Percentiles rank a stretch among this genome's conserved stretches.
phyloP scores from a whole-genome alignment of 257 asterid genomes.

The Plantago ovata region DNA sequence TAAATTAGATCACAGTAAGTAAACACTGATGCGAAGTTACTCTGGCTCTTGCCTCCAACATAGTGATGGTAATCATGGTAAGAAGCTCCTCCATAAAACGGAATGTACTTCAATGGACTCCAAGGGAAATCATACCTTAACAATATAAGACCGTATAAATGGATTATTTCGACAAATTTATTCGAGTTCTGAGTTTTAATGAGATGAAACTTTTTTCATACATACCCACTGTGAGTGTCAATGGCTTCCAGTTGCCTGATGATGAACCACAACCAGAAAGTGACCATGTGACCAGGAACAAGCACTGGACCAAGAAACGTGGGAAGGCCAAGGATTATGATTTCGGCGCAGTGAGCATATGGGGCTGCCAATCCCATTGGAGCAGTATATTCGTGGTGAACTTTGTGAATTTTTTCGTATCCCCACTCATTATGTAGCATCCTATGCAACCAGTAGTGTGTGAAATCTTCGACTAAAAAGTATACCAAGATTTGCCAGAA shows the following conservation, averaged over 20 bases:
- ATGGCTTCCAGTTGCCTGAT: conserved; percentile 64
- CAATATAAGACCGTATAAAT: no score
- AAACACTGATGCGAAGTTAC: conserved; percentile 76
- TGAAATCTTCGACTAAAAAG: conserved; percentile 63
- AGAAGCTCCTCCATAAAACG: conserved; percentile 78
- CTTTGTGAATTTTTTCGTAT: conserved; percentile 54
- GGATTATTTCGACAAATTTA: background rate
- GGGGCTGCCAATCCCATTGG: conserved; percentile 75
- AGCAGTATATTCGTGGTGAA: conserved; percentile 77
- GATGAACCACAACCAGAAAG: conserved; percentile 71
- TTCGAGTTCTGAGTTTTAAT: background rate
- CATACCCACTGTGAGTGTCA: conserved; percentile 68
- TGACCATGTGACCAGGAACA: conserved; percentile 67
- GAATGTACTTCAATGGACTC: conserved; percentile 67
- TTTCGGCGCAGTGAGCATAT: conserved; percentile 75
- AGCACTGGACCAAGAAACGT: conserved; percentile 65
- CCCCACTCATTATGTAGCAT: conserved; percentile 62
- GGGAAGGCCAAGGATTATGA: conserved; percentile 58
- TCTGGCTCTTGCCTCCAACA: conserved; percentile 67
- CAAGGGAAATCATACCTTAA: conserved; percentile 75
- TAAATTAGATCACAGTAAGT: conserved; percentile 74
- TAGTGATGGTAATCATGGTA: conserved; percentile 77
- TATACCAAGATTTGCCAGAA: conserved; percentile 53
- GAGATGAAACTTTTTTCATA: background rate
- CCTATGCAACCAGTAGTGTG: conserved; percentile 74